phyloP scores from a whole-genome alignment of 331 rosid genomes.

The Acacia concinna region DNA sequence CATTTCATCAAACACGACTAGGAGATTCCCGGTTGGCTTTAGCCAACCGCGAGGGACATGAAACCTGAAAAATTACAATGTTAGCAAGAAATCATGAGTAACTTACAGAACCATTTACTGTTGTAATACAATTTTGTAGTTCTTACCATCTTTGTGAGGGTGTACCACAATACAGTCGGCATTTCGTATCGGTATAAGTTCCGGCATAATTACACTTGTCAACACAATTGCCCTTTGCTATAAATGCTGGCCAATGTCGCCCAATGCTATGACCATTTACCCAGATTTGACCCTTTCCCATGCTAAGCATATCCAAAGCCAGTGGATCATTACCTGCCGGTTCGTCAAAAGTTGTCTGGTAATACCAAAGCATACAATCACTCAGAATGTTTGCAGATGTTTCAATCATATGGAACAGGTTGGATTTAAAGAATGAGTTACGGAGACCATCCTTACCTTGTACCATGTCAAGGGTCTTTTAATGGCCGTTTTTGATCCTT shows the following conservation, averaged over 20 bases:
- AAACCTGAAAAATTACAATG: slow-evolving; percentile 57
- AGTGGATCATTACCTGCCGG: slow-evolving; percentile 78
- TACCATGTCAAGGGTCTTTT: slow-evolving; percentile 90
- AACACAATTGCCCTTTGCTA: slow-evolving; percentile 64
- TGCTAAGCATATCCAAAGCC: slow-evolving; percentile 83
- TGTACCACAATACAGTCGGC: slow-evolving; percentile 62
- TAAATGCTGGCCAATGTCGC: slow-evolving; percentile 88
- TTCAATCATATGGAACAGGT: not conserved
- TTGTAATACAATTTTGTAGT: slow-evolving; percentile 1
- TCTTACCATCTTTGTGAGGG: slow-evolving; percentile 93
- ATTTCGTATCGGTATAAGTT: slow-evolving; percentile 61
- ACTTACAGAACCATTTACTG: not conserved
- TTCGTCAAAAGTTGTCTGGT: slow-evolving; percentile 62
- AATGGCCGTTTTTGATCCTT: slow-evolving; percentile 54
- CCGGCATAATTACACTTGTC: slow-evolving; percentile 75
- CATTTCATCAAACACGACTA: slow-evolving; percentile 90
- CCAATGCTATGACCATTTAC: slow-evolving; percentile 87
- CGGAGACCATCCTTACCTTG: slow-evolving; percentile 55
- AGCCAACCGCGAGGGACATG: slow-evolving; percentile 96
- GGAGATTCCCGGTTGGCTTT: slow-evolving; percentile 54
- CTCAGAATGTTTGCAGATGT: slow-evolving; percentile 2
- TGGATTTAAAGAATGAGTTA: not conserved
- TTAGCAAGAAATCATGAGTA: not conserved
- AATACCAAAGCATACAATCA: slow-evolving; percentile 30
- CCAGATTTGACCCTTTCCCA: slow-evolving; percentile 97